These are phyloP conservation scores for Saccharomyces kudriavzevii DNA, from an alignment of 805 yeast species.

Conservation along the genomic window DNA sequence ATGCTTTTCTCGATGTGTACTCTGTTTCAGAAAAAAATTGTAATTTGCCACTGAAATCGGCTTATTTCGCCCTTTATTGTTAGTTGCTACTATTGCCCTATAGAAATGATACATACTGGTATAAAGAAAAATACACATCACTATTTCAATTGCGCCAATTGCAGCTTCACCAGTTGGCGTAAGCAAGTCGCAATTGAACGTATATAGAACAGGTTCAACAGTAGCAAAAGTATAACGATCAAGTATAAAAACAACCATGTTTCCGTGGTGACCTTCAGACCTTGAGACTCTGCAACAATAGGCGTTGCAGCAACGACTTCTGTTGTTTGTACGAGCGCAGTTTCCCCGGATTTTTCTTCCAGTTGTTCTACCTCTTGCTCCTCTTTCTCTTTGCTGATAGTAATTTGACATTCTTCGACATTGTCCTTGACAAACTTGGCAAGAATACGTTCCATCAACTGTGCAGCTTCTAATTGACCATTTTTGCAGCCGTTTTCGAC, in stretches of 20 bases:
- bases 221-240: not conserved
- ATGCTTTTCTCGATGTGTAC: not conserved
- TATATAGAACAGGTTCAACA: not conserved
- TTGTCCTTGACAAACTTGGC: slow-evolving; percentile 19
- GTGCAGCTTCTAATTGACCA: slow-evolving; percentile 67
- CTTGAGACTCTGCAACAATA: not conserved
- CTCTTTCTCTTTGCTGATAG: not conserved
- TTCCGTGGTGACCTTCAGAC: not conserved
- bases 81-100: not conserved
- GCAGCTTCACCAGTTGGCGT: not conserved
- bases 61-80: not conserved
- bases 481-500: slow-evolving; percentile 76
- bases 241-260: not conserved
- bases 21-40: not conserved
- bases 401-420: slow-evolving; percentile 9
- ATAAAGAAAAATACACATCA: not conserved
- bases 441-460: slow-evolving; percentile 33
- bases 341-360: not conserved
- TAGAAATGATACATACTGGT: not conserved
- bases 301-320: not conserved
- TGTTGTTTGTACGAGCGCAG: not conserved
- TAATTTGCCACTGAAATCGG: not conserved
- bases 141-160: not conserved
- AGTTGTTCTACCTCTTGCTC: slow-evolving; percentile 4
- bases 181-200: not conserved